Evolutionary conservation across 2,329 filamentous ascomycete genomes (phyloP), one percentile per base, ranked within the genome.

Genomic region (Chaetomium globosum): DNA sequence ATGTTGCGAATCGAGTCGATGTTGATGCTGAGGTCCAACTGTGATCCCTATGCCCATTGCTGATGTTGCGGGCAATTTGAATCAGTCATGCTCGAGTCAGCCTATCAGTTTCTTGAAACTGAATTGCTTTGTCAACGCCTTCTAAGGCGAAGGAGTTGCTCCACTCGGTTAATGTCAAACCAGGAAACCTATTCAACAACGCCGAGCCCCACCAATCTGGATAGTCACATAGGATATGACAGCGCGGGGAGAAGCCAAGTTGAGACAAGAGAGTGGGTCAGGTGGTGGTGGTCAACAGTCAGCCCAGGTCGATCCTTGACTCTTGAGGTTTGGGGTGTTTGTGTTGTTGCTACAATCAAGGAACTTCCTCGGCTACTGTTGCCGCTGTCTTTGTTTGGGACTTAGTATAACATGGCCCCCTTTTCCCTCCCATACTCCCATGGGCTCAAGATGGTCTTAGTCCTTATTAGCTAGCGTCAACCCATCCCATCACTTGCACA

Each of bases 201-300:
- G 23, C 39, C 39, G 39, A 54, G 26, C 56, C 23, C 56, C 56
- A 48, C 56, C 54, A 31, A 21, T 21, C 10, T n/a, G 16, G 16
- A 19, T 43, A 7, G 39, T 16, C 39, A 36, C 21, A 12, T 5
- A 21, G 19, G 16, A 54, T 5, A 31, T n/a, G 23, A n/a, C n/a
- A 23, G 31, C 31, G 51, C 16, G 16, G 28, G 51, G 26, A 56
- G 53, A 56, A 36, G 30, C 39, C 28, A 10, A 31, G 39, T 49
- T n/a, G 19, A 51, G 51, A 30, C 57, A 49, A 8, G n/a, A 46
- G 21, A 46, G 55, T 58, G 55, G 55, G 13, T 39, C 55, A 58
- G 2, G 3, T 21, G 30, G 10, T 21, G 21, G 39, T 60, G 30
- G 30, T 13, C 36, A 16, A 39, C 21, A 30, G 26, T 46, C 23